Evolutionary conservation across 2,329 filamentous ascomycete genomes (phyloP), one percentile per base, ranked within the genome.

Genomic region (Microsporum audouinii): DNA sequence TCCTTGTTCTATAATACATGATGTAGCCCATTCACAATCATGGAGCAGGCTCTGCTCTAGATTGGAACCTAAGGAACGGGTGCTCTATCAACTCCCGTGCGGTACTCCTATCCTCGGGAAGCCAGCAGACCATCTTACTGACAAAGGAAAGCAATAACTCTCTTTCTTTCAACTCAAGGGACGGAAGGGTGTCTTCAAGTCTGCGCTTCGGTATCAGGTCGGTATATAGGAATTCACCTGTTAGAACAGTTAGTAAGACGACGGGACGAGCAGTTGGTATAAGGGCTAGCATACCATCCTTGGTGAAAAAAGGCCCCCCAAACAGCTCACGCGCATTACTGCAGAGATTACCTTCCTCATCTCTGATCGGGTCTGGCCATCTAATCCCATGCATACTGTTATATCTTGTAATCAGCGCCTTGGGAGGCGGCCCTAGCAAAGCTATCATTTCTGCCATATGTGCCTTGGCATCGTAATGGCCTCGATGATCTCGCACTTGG

Each of bases 371-470:
- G 3, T 38, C 1, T 7, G 29, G 17, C 53, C 38, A 41, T 7
- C 2, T 8, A 38, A 51, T 34, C 64, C 67, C 12, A 70, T 17
- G 6, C 55, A 53, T 58, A 2, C 41, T 17, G 2, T 58, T 14
- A 10, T n/a, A 29, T 53, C 14, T 69, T 64, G 69, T 60, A 60
- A 76, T 60, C 7, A 77, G 47, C 61, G 72, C 70, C 60, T 63
- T 67, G 45, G 72, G 73, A 3, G 75, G 75, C 39, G 68, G 70
- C 12, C 75, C 75, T 1, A 78, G 65, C 61, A 78, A 67, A 17
- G 70, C 71, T 59, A 76, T 75, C 69, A 78, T 78, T 63, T 78
- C 69, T 4, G 75, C 74, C 7, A 79, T 62, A 61, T 78, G 73
- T 57, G 67, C 47, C 68, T 71, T 73, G 43, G 72, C 66, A 66